Conservation (phyloP, 805 yeast species). For the Saturnispora dispora region DNA sequence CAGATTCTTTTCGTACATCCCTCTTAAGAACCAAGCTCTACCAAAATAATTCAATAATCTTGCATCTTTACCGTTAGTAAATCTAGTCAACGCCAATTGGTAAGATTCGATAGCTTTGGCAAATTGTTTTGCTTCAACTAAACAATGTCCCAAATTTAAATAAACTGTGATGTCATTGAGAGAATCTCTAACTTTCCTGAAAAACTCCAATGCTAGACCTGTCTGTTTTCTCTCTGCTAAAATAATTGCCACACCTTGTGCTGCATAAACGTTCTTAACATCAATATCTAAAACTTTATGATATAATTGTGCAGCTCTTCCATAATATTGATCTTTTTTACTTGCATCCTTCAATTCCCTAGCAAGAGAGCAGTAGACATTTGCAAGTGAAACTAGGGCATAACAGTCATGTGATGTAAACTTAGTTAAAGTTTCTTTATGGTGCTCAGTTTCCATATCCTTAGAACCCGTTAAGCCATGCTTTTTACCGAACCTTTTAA, state of each 20-base stretch:
- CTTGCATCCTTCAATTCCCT: conserved; percentile 57
- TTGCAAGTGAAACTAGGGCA: conserved; percentile 84
- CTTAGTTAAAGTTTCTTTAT: conserved; percentile 74
- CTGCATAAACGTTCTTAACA: conserved; percentile 84
- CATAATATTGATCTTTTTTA: conserved; percentile 63
- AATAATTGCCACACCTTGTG: conserved; percentile 92
- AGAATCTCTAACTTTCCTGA: conserved; percentile 85
- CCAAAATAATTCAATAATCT: conserved; percentile 67
- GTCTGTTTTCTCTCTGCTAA: conserved; percentile 77
- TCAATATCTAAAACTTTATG: conserved; percentile 83
- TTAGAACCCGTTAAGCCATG: conserved; percentile 38
- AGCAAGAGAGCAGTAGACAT: conserved; percentile 75
- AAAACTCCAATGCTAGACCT: conserved; percentile 72
- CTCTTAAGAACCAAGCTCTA: conserved; percentile 82
- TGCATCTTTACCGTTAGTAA: conserved; percentile 53
- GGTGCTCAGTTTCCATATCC: conserved; percentile 66
- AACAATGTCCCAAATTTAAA: conserved; percentile 81
- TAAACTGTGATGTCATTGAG: conserved; percentile 75
- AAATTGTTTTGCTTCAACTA: conserved; percentile 72
- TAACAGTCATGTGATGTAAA: conserved; percentile 83
- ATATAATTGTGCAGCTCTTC: conserved; percentile 86
- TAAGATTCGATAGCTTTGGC: conserved; percentile 84
- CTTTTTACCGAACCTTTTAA: conserved; percentile 50
- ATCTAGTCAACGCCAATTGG: conserved; percentile 66
- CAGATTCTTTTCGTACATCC: conserved; percentile 53